phyloP scores from a whole-genome alignment of 208 protist genomes.

The Trypanosoma congolense region DNA sequence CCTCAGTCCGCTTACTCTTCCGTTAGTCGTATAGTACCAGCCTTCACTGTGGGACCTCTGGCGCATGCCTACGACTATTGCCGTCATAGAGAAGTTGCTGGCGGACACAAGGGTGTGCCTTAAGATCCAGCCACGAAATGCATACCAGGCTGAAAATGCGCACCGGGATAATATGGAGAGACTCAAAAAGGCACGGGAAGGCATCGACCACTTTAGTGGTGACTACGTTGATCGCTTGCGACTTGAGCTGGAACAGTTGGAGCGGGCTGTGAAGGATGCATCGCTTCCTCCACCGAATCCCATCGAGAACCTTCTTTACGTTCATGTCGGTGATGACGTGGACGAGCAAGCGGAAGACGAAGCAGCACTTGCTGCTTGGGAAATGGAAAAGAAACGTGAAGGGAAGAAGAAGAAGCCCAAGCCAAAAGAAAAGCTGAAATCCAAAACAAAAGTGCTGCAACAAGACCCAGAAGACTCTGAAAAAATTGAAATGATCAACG shows the following conservation, averaged over 20 bases:
- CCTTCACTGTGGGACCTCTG: too few relatives aligned
- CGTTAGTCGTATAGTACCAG: too few relatives aligned
- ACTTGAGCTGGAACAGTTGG: conserved; percentile 24
- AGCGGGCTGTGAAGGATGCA: conserved; percentile 16
- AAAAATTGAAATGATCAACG: background rate
- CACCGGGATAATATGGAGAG: conserved; percentile 36
- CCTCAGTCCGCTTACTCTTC: too few relatives aligned
- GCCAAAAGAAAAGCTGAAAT: background rate
- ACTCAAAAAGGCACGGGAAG: conserved; percentile 24
- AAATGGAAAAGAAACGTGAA: conserved; percentile 24
- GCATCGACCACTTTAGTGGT: conserved; percentile 43
- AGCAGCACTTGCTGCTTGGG: conserved; percentile 12
- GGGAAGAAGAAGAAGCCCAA: conserved; percentile 29
- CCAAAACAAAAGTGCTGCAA: conserved; percentile 10
- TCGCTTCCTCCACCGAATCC: conserved; percentile 8
- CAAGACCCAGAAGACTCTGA: background rate
- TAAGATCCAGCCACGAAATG: conserved; percentile 39
- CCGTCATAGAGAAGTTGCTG: conserved; percentile 32
- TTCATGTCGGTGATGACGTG: conserved; percentile 21
- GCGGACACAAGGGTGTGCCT: conserved; percentile 42
- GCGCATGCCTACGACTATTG: conserved; percentile 20
- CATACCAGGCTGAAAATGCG: conserved; percentile 56
- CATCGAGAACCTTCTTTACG: conserved; percentile 20
- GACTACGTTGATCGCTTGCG: conserved; percentile 44
- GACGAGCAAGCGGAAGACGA: conserved; percentile 33